Conservation (phyloP, 345 rosid species). For the Eucalyptus viminalis region DNA sequence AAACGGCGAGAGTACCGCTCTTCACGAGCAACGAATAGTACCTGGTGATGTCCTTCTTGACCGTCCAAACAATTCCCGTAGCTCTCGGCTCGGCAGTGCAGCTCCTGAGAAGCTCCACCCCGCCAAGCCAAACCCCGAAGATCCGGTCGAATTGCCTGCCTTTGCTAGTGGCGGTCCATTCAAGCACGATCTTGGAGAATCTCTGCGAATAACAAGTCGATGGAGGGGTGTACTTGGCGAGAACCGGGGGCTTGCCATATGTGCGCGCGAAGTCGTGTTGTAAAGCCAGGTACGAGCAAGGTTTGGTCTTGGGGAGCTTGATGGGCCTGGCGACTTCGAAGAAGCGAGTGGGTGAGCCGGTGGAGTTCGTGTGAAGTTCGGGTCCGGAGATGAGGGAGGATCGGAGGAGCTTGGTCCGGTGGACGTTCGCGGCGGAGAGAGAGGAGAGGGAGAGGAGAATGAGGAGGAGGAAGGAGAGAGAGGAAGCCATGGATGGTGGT, state of each 20-base stretch:
- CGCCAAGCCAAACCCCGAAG: constrained; percentile 81
- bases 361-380: constrained; percentile 1
- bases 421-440: constrained; percentile 16
- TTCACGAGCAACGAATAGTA: constrained; percentile 55
- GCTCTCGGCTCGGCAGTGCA: constrained; percentile 89
- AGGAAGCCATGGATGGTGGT: constrained; percentile 21
- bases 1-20: constrained; percentile 53
- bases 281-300: constrained; percentile 48
- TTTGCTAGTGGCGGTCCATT: constrained; percentile 62
- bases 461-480: constrained; percentile 14
- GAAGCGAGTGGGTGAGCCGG: constrained; percentile 7
- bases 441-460: constrained; percentile 16
- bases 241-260: constrained; percentile 54
- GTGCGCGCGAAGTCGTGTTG: constrained; percentile 66
- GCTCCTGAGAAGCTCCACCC: constrained; percentile 88
- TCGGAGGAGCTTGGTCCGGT: constrained; percentile 15
- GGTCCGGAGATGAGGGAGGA: constrained; percentile 19
- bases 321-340: constrained; percentile 81
- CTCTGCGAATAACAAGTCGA: constrained; percentile 31
- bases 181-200: constrained; percentile 68
- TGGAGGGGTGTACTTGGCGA: constrained; percentile 57
- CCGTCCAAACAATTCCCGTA: constrained; percentile 70
- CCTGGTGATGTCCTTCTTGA: constrained; percentile 71
- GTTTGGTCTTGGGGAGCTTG: constrained; percentile 17
- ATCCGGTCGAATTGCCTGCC: constrained; percentile 86